These are phyloP conservation scores for Nemania abortiva DNA, from an alignment of 2,329 filamentous ascomycete genomes.

Conservation along the genomic window DNA sequence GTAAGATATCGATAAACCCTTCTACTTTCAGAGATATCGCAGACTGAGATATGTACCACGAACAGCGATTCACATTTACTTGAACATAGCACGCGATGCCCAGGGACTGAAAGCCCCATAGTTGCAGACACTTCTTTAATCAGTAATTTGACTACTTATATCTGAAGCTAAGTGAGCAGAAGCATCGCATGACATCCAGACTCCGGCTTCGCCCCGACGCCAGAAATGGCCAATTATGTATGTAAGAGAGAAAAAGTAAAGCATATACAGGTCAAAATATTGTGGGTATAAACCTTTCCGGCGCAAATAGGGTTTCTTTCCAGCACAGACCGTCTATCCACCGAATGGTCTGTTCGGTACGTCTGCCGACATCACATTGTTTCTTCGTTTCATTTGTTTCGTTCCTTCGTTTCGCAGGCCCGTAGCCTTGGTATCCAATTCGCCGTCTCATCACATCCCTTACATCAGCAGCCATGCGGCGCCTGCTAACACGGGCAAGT, in stretches of 20 bases:
- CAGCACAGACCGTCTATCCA: conserved; percentile 1
- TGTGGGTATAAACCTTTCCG: conserved; percentile 30
- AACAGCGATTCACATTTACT: neutral
- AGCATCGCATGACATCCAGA: neutral
- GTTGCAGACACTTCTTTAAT: neutral
- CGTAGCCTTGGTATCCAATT: neutral
- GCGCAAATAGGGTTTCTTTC: conserved; percentile 9
- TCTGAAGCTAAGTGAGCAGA: conserved; percentile 8
- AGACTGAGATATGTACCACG: neutral
- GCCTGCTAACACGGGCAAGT: conserved; percentile 56
- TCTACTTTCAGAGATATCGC: neutral
- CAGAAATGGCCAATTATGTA: conserved; percentile 19
- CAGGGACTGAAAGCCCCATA: no score
- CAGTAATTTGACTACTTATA: neutral
- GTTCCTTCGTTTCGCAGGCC: neutral
- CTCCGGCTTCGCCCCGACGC: conserved; percentile 25
- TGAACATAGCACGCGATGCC: no score
- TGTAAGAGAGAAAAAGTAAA: neutral
- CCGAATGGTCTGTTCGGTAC: neutral
- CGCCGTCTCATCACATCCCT: conserved; percentile 22
- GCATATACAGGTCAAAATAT: conserved; percentile 29
- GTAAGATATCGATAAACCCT: neutral
- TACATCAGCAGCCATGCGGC: conserved; percentile 57
- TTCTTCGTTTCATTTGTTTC: neutral
- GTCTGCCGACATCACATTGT: neutral